Evolutionary conservation across 2,329 filamentous ascomycete species (phyloP).

Genomic region (Teratosphaeria epicoccoides): DNA sequence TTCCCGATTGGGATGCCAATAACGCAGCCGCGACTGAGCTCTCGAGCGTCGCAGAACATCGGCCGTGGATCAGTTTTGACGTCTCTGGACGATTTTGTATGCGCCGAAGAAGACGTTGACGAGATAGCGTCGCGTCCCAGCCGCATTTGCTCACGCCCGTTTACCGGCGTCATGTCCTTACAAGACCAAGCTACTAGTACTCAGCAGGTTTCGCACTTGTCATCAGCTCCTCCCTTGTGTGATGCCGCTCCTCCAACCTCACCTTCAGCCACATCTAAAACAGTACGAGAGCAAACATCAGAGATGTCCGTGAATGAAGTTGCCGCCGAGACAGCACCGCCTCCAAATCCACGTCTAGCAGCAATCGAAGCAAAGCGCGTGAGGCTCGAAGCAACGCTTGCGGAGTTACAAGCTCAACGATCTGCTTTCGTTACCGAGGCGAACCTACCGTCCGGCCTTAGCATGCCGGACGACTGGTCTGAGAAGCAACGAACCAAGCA

Average conservation of each 20-base stretch:
- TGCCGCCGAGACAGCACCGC: not conserved
- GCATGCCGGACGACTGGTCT: constrained; percentile 14
- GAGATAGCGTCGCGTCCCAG: not conserved
- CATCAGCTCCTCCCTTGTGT: constrained; percentile 1
- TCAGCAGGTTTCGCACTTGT: not conserved
- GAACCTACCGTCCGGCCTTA: constrained; percentile 19
- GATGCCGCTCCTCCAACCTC: constrained; percentile 9
- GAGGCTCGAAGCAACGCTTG: constrained; percentile 39
- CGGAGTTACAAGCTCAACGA: constrained; percentile 36
- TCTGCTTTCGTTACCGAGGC: constrained; percentile 22
- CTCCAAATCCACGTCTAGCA: constrained; percentile 11
- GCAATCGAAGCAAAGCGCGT: constrained; percentile 21
- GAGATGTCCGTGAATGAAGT: not conserved
- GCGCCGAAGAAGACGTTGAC: too few relatives aligned
- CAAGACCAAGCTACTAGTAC: constrained; percentile 7
- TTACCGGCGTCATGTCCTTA: constrained; percentile 17
- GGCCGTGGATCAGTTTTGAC: too few relatives aligned
- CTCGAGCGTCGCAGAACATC: not conserved
- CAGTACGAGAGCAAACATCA: not conserved
- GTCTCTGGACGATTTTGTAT: too few relatives aligned
- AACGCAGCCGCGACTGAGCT: not conserved
- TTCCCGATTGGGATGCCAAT: not conserved
- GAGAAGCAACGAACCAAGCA: constrained; percentile 16
- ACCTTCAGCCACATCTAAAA: constrained; percentile 3
- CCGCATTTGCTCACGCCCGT: constrained; percentile 11